Evolutionary conservation across 345 rosid genomes (phyloP).

Genomic region (Excoecaria cochinchinensis): DNA sequence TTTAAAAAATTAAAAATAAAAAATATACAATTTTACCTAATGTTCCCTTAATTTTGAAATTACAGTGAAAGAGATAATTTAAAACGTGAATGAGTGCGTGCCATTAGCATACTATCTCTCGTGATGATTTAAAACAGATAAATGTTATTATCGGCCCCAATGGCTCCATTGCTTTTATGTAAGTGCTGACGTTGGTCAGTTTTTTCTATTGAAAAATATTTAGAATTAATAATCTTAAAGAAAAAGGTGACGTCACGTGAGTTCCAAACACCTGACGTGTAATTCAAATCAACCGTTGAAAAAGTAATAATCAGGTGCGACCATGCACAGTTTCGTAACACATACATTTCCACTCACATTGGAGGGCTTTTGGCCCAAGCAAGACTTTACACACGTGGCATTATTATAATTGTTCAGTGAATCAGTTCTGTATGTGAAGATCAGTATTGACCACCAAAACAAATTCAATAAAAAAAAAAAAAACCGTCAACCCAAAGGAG

Average conservation of each 20-base stretch:
- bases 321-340: background rate
- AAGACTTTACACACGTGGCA: background rate
- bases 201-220: too few species aligned
- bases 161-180: too few species aligned
- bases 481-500: conserved; percentile 9
- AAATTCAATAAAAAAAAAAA: background rate
- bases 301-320: background rate
- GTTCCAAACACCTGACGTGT: conserved; percentile 6
- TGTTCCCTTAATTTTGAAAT: too few species aligned
- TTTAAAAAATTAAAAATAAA: too few species aligned
- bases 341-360: background rate
- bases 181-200: too few species aligned
- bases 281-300: conserved; percentile 7
- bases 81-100: too few species aligned
- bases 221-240: background rate
- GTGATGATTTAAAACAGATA: too few species aligned
- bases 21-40: too few species aligned
- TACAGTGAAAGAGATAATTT: too few species aligned
- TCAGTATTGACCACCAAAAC: background rate
- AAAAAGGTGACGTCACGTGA: conserved; percentile 7
- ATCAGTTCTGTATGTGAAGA: background rate
- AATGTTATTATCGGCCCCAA: too few species aligned
- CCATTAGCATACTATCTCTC: too few species aligned
- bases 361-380: background rate
- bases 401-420: background rate